A percentile compares a stretch with the other conserved stretches of the same genome.
These are phyloP conservation scores for Sporisorium scitamineum DNA, from an alignment of 1,284 basidiomycete genomes.

Conservation along the genomic window DNA sequence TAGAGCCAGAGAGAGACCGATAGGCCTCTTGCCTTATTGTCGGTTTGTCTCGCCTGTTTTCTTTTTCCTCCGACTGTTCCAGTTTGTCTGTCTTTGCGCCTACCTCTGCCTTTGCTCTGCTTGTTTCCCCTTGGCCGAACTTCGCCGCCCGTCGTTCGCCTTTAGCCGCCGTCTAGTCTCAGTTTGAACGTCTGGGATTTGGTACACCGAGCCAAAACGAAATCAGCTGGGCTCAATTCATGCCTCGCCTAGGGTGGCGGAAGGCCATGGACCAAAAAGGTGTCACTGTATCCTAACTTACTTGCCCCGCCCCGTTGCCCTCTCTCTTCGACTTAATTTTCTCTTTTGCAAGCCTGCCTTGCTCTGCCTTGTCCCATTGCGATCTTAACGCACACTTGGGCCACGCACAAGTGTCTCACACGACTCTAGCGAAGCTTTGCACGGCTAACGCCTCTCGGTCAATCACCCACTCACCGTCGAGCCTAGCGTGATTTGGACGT, in stretches of 20 bases:
- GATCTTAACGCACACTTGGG: neutral
- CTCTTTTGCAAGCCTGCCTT: too few species aligned
- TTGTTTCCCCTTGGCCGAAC: neutral
- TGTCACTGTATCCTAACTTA: neutral
- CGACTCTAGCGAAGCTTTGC: neutral
- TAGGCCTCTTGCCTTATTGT: slow-evolving; percentile 1
- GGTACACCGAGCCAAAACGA: neutral
- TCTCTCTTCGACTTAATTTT: neutral
- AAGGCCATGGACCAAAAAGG: neutral
- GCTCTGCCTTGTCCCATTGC: too few species aligned
- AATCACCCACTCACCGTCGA: neutral
- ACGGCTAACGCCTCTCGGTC: neutral
- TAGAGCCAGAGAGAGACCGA: neutral
- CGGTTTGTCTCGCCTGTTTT: slow-evolving; percentile 15
- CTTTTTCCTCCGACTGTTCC: neutral
- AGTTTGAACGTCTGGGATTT: neutral
- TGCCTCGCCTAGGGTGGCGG: neutral
- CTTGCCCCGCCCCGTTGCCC: neutral
- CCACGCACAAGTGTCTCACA: slow-evolving; percentile 5
- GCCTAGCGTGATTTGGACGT: too few species aligned
- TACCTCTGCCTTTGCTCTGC: neutral
- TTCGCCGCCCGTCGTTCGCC: neutral
- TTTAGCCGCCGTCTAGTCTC: neutral
- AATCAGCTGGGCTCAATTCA: neutral
- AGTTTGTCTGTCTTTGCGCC: neutral